Evolutionary conservation across 768 basidiomycete genomes (phyloP), one percentile per base, ranked within the genome.

Genomic region (Boletus vermiculosoides): DNA sequence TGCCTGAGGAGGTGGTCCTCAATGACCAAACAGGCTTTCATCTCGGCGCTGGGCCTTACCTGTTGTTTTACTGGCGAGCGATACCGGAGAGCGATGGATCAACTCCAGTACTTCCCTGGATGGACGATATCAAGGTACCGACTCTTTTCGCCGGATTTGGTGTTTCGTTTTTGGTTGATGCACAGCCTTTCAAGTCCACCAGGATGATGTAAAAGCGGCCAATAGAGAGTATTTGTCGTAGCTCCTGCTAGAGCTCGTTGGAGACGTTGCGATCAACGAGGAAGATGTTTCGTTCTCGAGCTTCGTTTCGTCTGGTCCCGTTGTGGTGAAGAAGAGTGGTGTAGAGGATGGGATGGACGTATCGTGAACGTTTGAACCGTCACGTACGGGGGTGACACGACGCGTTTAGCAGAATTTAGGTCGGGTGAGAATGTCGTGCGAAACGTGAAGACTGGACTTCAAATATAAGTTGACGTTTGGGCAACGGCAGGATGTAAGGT

Each of bases 1-100:
- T 89, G 1, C 66, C 86, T 0, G 90, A 92, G 66, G 85, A 86
- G 36, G 74, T 74, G 0, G 88, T 89, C 11, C 71, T 92, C 16
- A 82, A 80, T 4, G 91, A 93, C 58, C 72, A 83, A 4, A 77
- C 82, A 5, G 91, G 92, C 0, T 71, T 92, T 33, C 89, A 91
- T 64, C 78, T 91, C 6, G 80, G 83, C 16, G 88, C 88, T 20
- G 91, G 91, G 1, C 90, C 91, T 0, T 91, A 87, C 69, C 71
- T 92, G 63, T 74, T 93, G n/a, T 69, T 93, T 37, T 93, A 92
- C 70, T 80, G 78, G 34, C 76, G 73, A 16, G 70, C 66, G 3
- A 23, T 74, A 2, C 58, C 72, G 8, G 64, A 63, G 44, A 45
- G 30, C 4, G 63, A 63, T 2, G 67, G 62, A 12, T 60, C 37